Base-by-base conservation (phyloP, 1,284 basidiomycete species). In the Tilletia caries region DNA sequence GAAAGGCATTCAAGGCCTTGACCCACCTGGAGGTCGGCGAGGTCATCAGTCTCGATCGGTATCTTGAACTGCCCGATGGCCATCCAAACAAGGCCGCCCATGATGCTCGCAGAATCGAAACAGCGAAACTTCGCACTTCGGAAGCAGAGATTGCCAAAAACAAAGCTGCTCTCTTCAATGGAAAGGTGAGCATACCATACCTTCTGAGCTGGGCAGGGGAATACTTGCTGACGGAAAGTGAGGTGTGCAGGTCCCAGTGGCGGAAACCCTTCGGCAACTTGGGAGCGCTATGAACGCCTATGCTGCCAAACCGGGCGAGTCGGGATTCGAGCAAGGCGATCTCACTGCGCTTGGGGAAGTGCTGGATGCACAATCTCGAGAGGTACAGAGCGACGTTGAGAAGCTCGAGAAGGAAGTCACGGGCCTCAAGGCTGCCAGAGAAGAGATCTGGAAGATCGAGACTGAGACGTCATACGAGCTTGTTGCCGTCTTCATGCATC, bases 401-500 rank as follows among this genome's bases (percentile, higher is more conserved):
- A 80, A 81, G 8, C 86, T 91, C 48, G 89, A 90, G n/a, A 71
- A 68, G 6, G 71, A 76, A 27, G 77, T 83, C 29, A 20, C 81
- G 81, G 15, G 85, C 54, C 86, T 92, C 73, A 93, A 93, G 83
- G 83, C 85, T 15, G 87, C 90, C 69, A 84, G 96, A 62, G 91
- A 95, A 75, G 84, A 84, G 1, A 79, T 95, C 8, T 98, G 96
- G 96, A 85, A 85, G 50, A 88, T 89, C 73, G 88, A 89, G 67
- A 86, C 67, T 6, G 85, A 88, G 33, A 89, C 89, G 29, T 89
- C 91, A 66, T 98, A 98, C 82, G 92, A 95, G 79, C 87, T 98
- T 50, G 93, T 92, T 0, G 92, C 92, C 15, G 95, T 98, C 15
- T 98, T 98, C 85, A 92, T 98, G 77, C 95, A 98, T 84, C 90